Evolutionary conservation across 441 rosid species (phyloP).

Genomic region (Melastoma candidum): DNA sequence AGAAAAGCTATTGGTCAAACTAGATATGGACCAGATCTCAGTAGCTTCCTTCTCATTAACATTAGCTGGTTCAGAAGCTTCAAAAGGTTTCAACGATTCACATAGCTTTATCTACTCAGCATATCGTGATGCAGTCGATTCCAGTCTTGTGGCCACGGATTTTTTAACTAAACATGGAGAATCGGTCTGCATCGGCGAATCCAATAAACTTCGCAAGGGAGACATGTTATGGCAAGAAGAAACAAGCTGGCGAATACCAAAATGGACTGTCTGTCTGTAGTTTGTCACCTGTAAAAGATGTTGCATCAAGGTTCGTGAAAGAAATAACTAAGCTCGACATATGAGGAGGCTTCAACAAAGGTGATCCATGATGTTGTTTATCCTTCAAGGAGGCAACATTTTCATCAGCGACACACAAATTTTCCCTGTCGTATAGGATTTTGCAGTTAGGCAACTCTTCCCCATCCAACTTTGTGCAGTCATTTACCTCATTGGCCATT

Average conservation of each 20-base stretch:
- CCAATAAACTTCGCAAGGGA: not conserved
- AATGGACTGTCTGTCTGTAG: not conserved
- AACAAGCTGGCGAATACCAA: slow-evolving; percentile 1
- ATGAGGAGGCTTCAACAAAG: not conserved
- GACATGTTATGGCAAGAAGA: not conserved
- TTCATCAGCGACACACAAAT: too few species aligned
- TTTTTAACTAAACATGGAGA: not conserved
- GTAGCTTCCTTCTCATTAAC: not conserved
- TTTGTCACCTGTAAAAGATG: not conserved
- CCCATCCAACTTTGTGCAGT: too few species aligned
- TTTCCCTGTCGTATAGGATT: too few species aligned
- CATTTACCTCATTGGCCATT: too few species aligned
- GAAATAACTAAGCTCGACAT: not conserved
- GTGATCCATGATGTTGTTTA: not conserved
- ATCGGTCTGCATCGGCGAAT: not conserved
- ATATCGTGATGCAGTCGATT: not conserved
- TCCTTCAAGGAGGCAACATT: too few species aligned
- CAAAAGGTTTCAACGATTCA: too few species aligned
- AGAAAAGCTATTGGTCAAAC: slow-evolving; percentile 3
- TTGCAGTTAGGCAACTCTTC: too few species aligned
- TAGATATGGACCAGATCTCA: not conserved
- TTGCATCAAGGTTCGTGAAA: not conserved
- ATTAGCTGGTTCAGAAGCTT: not conserved
- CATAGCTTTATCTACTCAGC: too few species aligned
- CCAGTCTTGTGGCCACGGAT: not conserved